Evolutionary conservation across 306 rosid genomes (phyloP), one percentile per base, ranked within the genome.

Genomic region (Oemleria cerasiformis): DNA sequence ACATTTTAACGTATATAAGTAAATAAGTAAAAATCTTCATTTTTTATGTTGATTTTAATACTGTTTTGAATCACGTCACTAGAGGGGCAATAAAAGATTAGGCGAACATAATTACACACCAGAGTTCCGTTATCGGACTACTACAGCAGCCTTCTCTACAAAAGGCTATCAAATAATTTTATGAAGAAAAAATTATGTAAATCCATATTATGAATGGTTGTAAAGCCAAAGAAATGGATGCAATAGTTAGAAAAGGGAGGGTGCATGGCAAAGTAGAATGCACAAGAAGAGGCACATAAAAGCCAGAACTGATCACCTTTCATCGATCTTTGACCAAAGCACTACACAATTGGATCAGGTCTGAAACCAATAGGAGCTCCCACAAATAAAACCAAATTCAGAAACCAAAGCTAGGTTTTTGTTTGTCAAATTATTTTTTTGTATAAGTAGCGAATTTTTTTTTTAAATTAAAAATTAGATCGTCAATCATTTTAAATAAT

Each of bases 281-380:
- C 25, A 47, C 21, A 51, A 21, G 21, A 17, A 51, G 5, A 13
- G 68, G 53, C 51, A 64, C 53, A 43, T 66, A 21, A 30, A 17
- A 40, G 53, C n/a, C 17, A 36, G 16, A 38, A 71, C 16, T 12
- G 42, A 47, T 66, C 57, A 30, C 42, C 41, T 44, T 30, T 47
- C 71, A 66, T 25, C 30, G 30, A 25, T 44, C 71, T 66, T 66
- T 66, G 71, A 66, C 57, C 71, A 66, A 47, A 45, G 42, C 71
- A 66, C 21, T 44, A 16, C 40, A 16, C 20, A 15, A 30, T 66
- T 49, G 56, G 36, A 30, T 14, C 42, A 45, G 20, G 60, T 21
- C 34, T 55, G 36, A 55, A 19, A 21, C 20, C 14, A 55, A 6
- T 19, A 9, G 19, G 60, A 9, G 30, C 30, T 25, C 30, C 60